Conservation (phyloP, 2,329 filamentous ascomycete species). For the Alternaria sp. region DNA sequence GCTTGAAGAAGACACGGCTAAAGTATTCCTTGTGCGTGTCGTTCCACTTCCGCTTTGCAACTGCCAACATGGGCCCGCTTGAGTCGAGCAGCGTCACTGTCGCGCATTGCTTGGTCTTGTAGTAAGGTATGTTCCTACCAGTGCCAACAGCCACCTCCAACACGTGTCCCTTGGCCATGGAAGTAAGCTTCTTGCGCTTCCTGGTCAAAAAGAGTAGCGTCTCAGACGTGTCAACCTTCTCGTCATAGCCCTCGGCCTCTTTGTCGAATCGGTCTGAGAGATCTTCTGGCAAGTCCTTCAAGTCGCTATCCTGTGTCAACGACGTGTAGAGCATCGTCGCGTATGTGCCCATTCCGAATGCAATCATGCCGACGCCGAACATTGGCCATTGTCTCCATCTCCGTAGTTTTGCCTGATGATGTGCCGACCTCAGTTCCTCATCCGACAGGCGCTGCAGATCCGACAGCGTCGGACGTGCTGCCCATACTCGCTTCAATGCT, state of each 20-base stretch:
- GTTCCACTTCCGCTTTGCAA: conserved; percentile 60
- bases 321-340: conserved; percentile 48
- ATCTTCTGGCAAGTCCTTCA: conserved; percentile 49
- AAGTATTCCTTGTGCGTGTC: conserved; percentile 52
- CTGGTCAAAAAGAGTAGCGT: conserved; percentile 53
- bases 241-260: conserved; percentile 57
- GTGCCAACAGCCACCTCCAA: conserved; percentile 61
- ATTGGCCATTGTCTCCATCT: conserved; percentile 46
- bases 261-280: conserved; percentile 58
- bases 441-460: conserved; percentile 40
- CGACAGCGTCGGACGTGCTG: conserved; percentile 33
- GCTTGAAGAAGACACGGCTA: conserved; percentile 53
- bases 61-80: conserved; percentile 58
- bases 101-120: conserved; percentile 51
- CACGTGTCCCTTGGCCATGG: conserved; percentile 56
- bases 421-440: conserved; percentile 35
- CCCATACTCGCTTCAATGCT: conserved; percentile 34
- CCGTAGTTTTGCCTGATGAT: conserved; percentile 39
- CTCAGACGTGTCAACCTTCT: conserved; percentile 57
- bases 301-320: conserved; percentile 35
- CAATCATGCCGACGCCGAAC: conserved; percentile 45
- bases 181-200: conserved; percentile 53
- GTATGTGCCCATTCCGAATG: conserved; percentile 55
- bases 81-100: conserved; percentile 60
- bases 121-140: conserved; percentile 59